Base-by-base conservation (phyloP, 2,329 filamentous ascomycete species). In the Epichloe uncinata region DNA sequence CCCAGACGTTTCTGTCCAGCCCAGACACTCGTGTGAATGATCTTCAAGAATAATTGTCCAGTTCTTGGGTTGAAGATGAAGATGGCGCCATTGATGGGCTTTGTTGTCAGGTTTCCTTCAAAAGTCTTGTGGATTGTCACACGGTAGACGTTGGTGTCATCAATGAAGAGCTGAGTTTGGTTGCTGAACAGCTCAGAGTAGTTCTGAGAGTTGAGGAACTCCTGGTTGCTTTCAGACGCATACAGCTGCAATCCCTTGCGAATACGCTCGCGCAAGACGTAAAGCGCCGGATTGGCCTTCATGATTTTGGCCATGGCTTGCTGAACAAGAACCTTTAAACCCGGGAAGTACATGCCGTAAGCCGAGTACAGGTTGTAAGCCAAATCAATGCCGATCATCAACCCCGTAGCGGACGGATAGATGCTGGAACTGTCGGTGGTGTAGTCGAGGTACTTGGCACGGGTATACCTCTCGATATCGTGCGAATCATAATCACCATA, bases 21-120 rank as follows among this genome's bases (percentile, higher is more conserved):
- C 93, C 93, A 98, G 30, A 98, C 94, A 63, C 90, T 96, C 1
- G 93, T 98, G 69, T 98, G 94, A 57, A 98, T 98, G 60, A 98
- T 97, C 77, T 98, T 98, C 63, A 98, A 70, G 81, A 98, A 98
- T 38, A 98, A 71, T 63, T 98, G 93, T 47, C 93, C 93, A 48
- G 93, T 98, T 51, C 91, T 82, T n/a, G 94, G 93, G 66, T 98
- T 98, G 79, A 98, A 97, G 64, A 98, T 98, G 74, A 98, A 98
- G 65, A 98, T 97, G 43, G 94, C 93, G 64, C 93, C 93, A 66
- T 98, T 98, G 76, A 98, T 98, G 3, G 93, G 93, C 70, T 98
- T 98, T 2, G 93, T 98, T 0, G 93, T 98, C 79, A 98, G 74
- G 65, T 98, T 98, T 60, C 93, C 93, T 68, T 98, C 93, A 55